Base-by-base conservation (phyloP, 371 early-diverging fungal genomes). In the Rhizopus stolonifer region DNA sequence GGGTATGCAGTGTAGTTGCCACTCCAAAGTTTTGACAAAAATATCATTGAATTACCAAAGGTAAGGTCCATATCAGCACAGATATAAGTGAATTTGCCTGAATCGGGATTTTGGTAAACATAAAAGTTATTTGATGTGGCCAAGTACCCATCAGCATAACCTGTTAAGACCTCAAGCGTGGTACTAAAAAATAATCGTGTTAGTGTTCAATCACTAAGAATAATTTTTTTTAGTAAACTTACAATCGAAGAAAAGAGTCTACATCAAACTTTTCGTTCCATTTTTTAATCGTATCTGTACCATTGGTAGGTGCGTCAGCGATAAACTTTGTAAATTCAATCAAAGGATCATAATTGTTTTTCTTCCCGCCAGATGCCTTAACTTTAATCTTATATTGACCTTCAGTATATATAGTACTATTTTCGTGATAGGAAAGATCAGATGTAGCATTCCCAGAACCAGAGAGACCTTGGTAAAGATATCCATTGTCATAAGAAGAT, bases 291-390 rank as follows among this genome's bases (percentile, higher is more conserved):
- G 62, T 58, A 17, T 64, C 40, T 6, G 57, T 19, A 1, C 40
- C 26, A n/a, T 48, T 51, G 3, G 43, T 46, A 46, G 65, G 65
- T 7, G 73, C 59, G 10, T 61, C 47, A 0, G 46, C 23, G 4
- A 76, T 46, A 19, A 72, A 76, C 44, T 61, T 54, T 1, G 72
- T 70, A 34, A 76, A 60, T 2, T 67, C 60, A 24, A 60, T 55
- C n/a, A 76, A 44, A 17, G 60, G 60, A 13, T 62, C 9, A 29
- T 44, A 62, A 34, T 56, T 44, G 7, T 50, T 39, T 24, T 32
- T 52, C n/a, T 52, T 53, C 9, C 42, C 21, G 19, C 24, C 36
- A 26, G 32, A 19, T 10, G 23, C 22, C n/a, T 54, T 49, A 13
- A 46, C 61, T 33, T 69, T 59, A 19, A 71, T 60, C 7, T 60